Evolutionary conservation across 225 moss, liverwort and hornwort genomes (phyloP), one percentile per base, ranked within the genome.

Genomic region (Marchantia paleacea): DNA sequence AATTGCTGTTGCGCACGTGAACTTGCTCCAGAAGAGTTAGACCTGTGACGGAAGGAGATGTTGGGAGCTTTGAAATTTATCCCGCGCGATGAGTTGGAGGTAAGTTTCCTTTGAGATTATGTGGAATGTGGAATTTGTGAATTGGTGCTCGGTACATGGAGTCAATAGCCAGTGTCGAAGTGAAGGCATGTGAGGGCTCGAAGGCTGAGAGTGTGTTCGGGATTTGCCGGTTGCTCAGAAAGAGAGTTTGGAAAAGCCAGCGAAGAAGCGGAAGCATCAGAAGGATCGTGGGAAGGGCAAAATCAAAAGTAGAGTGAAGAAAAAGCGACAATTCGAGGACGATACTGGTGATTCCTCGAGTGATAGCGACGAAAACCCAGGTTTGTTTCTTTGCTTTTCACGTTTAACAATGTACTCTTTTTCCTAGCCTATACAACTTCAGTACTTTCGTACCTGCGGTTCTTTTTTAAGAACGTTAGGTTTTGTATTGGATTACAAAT

Each of bases 41-140:
- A 5, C 39, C 5, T 39, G 39, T 75, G 55, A 57, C 5, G 9
- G 55, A 49, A 77, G 49, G 65, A 55, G 52, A 95, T 95, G 92
- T 75, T 91, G 78, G 92, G 90, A 60, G 88, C 89, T 6, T 61
- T 95, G 84, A 88, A 85, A 63, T 91, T 93, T 80, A 75, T 91
- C 25, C 85, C 94, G 7, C 87, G 91, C 55, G 89, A 90, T 29
- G 53, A 88, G 71, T 81, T 81, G 71, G 76, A 78, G 79, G 78
- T 78, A 51, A 8, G 78, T 11, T 29, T 70, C 29, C 57, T 51
- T 69, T 16, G 6, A 4, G 2, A 30, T 22, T 9, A 11, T 64
- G 20, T 69, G 18, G 13, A 71, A 50, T 50, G 22, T 19, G 19
- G 71, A 71, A 50, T 9, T 26, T 29, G 26, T 29, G 30, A 26